Base-by-base conservation (phyloP, 1,284 basidiomycete species). In the Ustilago bromivora region DNA sequence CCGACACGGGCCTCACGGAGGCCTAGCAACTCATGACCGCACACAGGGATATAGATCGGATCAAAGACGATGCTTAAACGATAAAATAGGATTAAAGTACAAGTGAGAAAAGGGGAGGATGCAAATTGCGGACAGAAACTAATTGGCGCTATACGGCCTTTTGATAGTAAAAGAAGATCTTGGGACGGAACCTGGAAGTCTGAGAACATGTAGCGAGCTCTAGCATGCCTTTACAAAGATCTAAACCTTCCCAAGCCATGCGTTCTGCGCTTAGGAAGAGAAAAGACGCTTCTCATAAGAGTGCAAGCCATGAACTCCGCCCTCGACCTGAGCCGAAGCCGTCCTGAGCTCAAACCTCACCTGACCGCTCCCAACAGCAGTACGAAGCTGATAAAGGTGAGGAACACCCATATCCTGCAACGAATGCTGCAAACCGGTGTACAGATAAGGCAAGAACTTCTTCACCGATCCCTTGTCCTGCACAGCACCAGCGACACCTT, bases 401-500 rank as follows among this genome's bases (percentile, higher is more conserved):
- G 86, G 89, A 49, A 95, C 91, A 41, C 96, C 97, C 78, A 96
- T 90, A 83, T 99, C 96, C 88, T 99, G 96, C 76, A 98, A 88
- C 79, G 94, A 96, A 88, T 99, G 96, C 88, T 98, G 96, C 54
- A 99, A 89, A 56, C 96, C 96, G 23, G 92, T 92, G 85, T 95
- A 90, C 52, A 99, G 89, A 88, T 99, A 99, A 9, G 95, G 96
- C 61, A 97, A 87, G 87, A 96, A 98, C 74, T 86, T 87, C 67
- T 91, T 92, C 77, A 98, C 90, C 70, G 92, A 94, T 31, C 97
- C 96, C 90, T 98, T 98, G 88, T 99, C 96, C 87, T 95, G 93
- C 15, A 99, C 96, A 79, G 98, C 94, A 34, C 97, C 96, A 15
- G 93, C 93, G 15, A 99, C 97, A 75, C 96, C 96, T 82, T 87